These are phyloP conservation scores for Cercospora citrullina DNA, from an alignment of 2,329 filamentous ascomycete genomes.

Conservation along the genomic window DNA sequence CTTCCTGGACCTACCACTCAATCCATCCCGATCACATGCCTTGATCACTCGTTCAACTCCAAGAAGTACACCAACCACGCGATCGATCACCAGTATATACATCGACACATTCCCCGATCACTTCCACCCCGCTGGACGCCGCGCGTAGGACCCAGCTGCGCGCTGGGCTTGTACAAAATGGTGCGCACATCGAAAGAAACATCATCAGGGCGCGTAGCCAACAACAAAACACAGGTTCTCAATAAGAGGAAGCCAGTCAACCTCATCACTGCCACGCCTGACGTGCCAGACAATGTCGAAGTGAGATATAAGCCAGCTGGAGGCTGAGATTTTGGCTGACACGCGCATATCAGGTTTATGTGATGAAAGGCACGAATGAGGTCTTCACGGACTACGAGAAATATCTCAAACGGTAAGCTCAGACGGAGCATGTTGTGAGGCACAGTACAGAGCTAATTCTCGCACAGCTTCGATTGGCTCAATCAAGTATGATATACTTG, in stretches of 20 bases:
- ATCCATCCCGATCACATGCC: slow-evolving; percentile 8
- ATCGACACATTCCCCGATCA: slow-evolving; percentile 54
- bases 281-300: slow-evolving; percentile 81
- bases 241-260: slow-evolving; percentile 95
- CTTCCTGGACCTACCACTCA: neutral
- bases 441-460: slow-evolving; percentile 16
- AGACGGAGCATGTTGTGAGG: neutral
- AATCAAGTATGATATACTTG: slow-evolving; percentile 65
- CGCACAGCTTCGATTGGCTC: slow-evolving; percentile 81
- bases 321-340: slow-evolving; percentile 30
- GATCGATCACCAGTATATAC: slow-evolving; percentile 4
- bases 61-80: neutral
- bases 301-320: slow-evolving; percentile 53
- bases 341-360: slow-evolving; percentile 70
- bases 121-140: slow-evolving; percentile 16
- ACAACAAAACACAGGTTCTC: slow-evolving; percentile 65
- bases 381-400: slow-evolving; percentile 86
- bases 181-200: slow-evolving; percentile 22
- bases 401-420: slow-evolving; percentile 74
- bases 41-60: slow-evolving; percentile 2
- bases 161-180: slow-evolving; percentile 30
- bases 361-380: slow-evolving; percentile 86
- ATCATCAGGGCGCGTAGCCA: slow-evolving; percentile 20
- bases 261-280: slow-evolving; percentile 68
- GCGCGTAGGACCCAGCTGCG: slow-evolving; percentile 24